Base-by-base conservation (phyloP, 768 basidiomycete species). In the Serendipita vermifera region DNA sequence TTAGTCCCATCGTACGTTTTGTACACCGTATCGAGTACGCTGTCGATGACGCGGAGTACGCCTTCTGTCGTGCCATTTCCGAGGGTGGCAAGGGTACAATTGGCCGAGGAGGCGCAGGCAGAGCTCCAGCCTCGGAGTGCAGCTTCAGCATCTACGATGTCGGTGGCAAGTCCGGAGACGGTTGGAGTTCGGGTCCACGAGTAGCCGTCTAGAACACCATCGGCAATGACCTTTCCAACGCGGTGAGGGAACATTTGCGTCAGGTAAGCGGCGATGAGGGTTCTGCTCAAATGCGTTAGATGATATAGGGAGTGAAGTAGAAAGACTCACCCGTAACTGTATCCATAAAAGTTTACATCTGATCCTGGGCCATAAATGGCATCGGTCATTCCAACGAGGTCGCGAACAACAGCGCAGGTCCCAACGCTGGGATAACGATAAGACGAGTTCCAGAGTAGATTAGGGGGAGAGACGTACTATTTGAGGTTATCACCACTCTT, bases 331-430 rank as follows among this genome's bases (percentile, higher is more conserved):
- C 46, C 46, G 29, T 51, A 51, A n/a, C 46, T 51, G n/a, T 26
- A 26, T 3, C 46, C 46, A 22, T 31, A 51, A n/a, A 51, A 51
- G 46, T 51, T 51, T 22, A 51, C 46, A n/a, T 51, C 46, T 22
- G 9, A 20, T 7, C 46, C 46, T 51, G 26, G 24, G n/a, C 46
- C 46, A n/a, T 51, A 51, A 15, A 31, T 51, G 15, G 46, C 20
- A 26, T 51, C 46, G 17, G 32, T 31, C 5, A 51, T 9, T n/a
- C 11, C 26, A 7, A 51, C 46, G 24, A 51, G 46, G 32, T 51
- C 46, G 9, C 46, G 20, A n/a, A 26, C 22, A 22, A 24, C 27
- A 9, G 46, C 46, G 17, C 46, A 51, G 7, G 46, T 51, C 17
- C 46, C 46, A 51, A 51, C 22, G 17, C 46, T 51, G 27, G 5